Evolutionary conservation across 2,329 filamentous ascomycete genomes (phyloP), one percentile per base, ranked within the genome.

Genomic region (Pseudogymnoascus sp.): DNA sequence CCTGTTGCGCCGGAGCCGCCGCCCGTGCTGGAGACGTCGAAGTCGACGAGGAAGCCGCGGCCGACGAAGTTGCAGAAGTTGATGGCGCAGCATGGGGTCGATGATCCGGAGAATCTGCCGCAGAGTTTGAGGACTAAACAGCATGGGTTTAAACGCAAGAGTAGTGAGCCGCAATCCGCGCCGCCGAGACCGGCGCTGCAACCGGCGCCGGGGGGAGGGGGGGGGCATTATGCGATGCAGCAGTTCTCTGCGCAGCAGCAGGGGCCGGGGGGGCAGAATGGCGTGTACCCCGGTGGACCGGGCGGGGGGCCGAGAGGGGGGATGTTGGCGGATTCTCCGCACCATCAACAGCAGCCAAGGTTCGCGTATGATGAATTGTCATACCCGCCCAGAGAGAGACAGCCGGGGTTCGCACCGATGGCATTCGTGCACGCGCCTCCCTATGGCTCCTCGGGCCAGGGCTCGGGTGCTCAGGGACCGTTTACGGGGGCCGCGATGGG

Each of bases 41-140:
- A 93, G 67, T 97, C 93, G 60, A 99, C 95, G 4, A 85, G 95
- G 64, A 99, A 99, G 76, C 95, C 95, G 42, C 87, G 95, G 7
- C 95, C 95, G 7, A 99, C 95, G 0, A 99, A 99, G 77, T 85
- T 97, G 68, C 93, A 97, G 75, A 97, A 97, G 78, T 84, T 97
- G 71, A 88, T 99, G 80, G 86, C 86, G 1, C 89, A 95, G 70
- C 86, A 95, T 66, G 93, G 92, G 1, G 91, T 97, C 11, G 88
- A 93, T 3, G 91, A 96, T 68, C 91, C 91, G 0, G 93, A 97
- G 62, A 90, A 97, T 68, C 81, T 99, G 4, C 95, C 95, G 0
- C 87, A 92, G 66, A 86, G 90, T 68, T 63, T 73, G 21, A 66
- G 70, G 12, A 71, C 69, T n/a, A 73, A 73, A 62, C 69, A 70